Conservation (phyloP, 352 stramenopile species). For the Thalassiosira ordinaria region DNA sequence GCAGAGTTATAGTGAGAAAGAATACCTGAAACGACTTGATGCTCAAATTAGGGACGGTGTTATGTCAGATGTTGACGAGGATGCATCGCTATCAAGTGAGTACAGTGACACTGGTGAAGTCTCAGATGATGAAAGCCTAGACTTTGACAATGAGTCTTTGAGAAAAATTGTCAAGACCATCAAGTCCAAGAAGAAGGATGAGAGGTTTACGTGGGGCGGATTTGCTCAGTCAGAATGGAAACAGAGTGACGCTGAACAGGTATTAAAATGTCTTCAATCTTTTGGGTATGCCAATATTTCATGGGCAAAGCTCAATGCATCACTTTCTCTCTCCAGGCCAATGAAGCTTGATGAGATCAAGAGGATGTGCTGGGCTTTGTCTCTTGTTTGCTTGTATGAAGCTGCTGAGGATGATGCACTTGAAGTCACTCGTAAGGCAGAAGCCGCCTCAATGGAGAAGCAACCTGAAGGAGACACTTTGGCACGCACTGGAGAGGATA, state of each 20-base stretch:
- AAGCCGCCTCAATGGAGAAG: constrained; percentile 54
- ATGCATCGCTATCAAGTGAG: constrained; percentile 35
- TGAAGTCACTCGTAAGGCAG: constrained; percentile 47
- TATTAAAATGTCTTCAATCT: constrained; percentile 61
- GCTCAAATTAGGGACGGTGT: constrained; percentile 39
- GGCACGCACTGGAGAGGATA: constrained; percentile 20
- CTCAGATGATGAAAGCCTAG: constrained; percentile 29
- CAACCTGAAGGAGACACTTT: constrained; percentile 45
- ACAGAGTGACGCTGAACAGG: constrained; percentile 61
- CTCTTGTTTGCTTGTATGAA: constrained; percentile 72
- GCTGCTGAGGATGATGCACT: constrained; percentile 62
- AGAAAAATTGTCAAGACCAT: constrained; percentile 42
- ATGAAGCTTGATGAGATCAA: constrained; percentile 64
- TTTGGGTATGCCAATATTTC: constrained; percentile 72
- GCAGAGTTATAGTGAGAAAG: constrained; percentile 78
- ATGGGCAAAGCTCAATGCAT: constrained; percentile 55
- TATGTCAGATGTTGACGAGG: constrained; percentile 31
- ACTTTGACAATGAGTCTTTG: constrained; percentile 46
- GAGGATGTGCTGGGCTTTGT: constrained; percentile 78
- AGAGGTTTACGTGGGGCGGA: constrained; percentile 74
- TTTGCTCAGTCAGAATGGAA: constrained; percentile 63
- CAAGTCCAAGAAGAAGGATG: constrained; percentile 53
- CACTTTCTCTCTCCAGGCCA: constrained; percentile 46
- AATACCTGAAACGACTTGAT: constrained; percentile 62
- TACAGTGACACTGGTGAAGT: constrained; percentile 37